Evolutionary conservation across 345 rosid genomes (phyloP).

Genomic region (Camelina hispida): DNA sequence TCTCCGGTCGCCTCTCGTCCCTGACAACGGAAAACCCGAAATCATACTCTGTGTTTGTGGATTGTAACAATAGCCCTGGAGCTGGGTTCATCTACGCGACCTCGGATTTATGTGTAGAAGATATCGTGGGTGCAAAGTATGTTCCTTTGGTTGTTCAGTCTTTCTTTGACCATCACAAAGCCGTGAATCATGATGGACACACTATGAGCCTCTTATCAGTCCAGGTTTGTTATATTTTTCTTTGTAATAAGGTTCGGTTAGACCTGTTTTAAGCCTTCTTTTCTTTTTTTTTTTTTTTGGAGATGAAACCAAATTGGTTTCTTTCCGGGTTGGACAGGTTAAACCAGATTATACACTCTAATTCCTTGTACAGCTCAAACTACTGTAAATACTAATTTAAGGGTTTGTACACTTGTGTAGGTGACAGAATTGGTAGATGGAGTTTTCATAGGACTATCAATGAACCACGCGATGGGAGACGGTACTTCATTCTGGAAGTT

Average conservation of each 20-base stretch:
- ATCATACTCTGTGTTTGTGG: slow-evolving; percentile 56
- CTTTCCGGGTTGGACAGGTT: background rate
- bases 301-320: background rate
- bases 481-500: slow-evolving; percentile 78
- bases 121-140: slow-evolving; percentile 42
- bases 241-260: too few species aligned
- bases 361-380: slow-evolving; percentile 29
- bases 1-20: slow-evolving; percentile 67
- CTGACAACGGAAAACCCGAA: slow-evolving; percentile 39
- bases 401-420: slow-evolving; percentile 55
- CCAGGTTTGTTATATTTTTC: background rate
- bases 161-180: slow-evolving; percentile 35
- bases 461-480: slow-evolving; percentile 68
- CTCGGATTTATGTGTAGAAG: slow-evolving; percentile 47
- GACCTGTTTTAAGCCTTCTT: too few species aligned
- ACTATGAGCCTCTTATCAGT: slow-evolving; percentile 34
- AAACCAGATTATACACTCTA: background rate
- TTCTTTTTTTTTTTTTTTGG: too few species aligned
- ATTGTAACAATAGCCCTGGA: slow-evolving; percentile 68
- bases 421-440: slow-evolving; percentile 73
- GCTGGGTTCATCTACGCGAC: slow-evolving; percentile 65
- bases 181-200: slow-evolving; percentile 39
- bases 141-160: slow-evolving; percentile 34
- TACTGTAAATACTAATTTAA: too few species aligned
- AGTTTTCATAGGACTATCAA: slow-evolving; percentile 67